Conservation (phyloP, 805 yeast genomes). For the Wickerhamomyces ciferrii region DNA sequence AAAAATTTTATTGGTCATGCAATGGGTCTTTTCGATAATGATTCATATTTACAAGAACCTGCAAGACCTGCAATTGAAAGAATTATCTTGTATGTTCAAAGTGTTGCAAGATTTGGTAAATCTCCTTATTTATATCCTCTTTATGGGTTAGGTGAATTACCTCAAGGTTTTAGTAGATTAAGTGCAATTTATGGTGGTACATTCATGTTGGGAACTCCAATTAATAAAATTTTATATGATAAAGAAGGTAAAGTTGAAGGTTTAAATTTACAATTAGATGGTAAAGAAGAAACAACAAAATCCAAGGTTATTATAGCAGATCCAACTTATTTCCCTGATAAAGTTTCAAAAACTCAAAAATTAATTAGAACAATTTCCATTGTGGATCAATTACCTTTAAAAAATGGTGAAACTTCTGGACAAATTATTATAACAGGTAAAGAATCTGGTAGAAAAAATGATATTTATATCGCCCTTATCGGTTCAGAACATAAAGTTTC, state of each 20-base stretch:
- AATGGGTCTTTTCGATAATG: constrained; percentile 95
- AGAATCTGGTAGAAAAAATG: constrained; percentile 89
- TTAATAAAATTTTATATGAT: constrained; percentile 79
- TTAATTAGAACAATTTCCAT: constrained; percentile 61
- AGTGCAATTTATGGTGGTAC: constrained; percentile 98
- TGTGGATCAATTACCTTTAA: constrained; percentile 79
- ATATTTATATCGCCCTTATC: constrained; percentile 88
- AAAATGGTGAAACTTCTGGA: constrained; percentile 78
- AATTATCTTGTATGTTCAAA: constrained; percentile 76
- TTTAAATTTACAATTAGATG: constrained; percentile 80
- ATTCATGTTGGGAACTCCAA: constrained; percentile 94
- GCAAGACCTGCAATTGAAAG: constrained; percentile 91
- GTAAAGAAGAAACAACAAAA: constrained; percentile 54
- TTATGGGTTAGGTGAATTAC: constrained; percentile 95
- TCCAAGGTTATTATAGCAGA: constrained; percentile 96
- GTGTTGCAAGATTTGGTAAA: constrained; percentile 92
- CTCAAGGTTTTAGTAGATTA: constrained; percentile 97
- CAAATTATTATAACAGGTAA: constrained; percentile 96
- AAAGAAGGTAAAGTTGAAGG: constrained; percentile 74
- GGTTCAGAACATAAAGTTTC: constrained; percentile 88
- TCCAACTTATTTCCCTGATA: constrained; percentile 91
- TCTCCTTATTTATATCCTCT: constrained; percentile 95
- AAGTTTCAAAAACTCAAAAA: constrained; percentile 32
- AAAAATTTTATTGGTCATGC: constrained; percentile 97
- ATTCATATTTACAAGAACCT: constrained; percentile 80